Evolutionary conservation across 352 stramenopile species (phyloP).

Genomic region (Phytophthora nicotianae): DNA sequence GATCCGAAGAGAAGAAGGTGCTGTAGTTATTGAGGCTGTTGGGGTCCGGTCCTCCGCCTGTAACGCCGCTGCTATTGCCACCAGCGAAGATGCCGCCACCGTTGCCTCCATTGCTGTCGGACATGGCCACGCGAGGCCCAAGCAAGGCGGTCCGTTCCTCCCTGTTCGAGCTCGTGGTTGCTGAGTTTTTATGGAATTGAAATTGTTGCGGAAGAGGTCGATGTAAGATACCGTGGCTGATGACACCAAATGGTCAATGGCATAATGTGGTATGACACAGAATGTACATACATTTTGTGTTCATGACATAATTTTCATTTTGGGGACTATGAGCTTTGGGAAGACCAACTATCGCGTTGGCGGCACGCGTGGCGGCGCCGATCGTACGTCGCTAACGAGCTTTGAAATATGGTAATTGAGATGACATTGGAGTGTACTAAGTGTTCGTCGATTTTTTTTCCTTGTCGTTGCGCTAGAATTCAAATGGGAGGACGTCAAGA

Average conservation of each 20-base stretch:
- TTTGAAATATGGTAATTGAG: background rate
- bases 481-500: constrained; percentile 95
- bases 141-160: constrained; percentile 15
- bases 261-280: constrained; percentile 1
- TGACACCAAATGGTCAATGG: constrained; percentile 1
- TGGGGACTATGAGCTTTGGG: constrained; percentile 77
- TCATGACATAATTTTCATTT: constrained; percentile 7
- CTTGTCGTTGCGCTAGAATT: constrained; percentile 61
- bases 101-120: constrained; percentile 40
- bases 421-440: background rate
- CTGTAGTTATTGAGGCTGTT: constrained; percentile 70
- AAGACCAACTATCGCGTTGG: constrained; percentile 87
- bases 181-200: constrained; percentile 25
- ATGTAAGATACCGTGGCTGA: constrained; percentile 18
- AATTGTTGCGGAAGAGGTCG: constrained; percentile 6
- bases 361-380: constrained; percentile 84
- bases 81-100: constrained; percentile 35
- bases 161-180: constrained; percentile 12
- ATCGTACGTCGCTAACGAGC: constrained; percentile 61
- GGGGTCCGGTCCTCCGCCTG: constrained; percentile 30
- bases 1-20: constrained; percentile 64
- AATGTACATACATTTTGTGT: constrained; percentile 7
- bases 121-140: constrained; percentile 29
- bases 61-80: constrained; percentile 33
- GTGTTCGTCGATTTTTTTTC: constrained; percentile 2